phyloP scores from a whole-genome alignment of 257 asterid genomes.

The Solanum tacnaense region DNA sequence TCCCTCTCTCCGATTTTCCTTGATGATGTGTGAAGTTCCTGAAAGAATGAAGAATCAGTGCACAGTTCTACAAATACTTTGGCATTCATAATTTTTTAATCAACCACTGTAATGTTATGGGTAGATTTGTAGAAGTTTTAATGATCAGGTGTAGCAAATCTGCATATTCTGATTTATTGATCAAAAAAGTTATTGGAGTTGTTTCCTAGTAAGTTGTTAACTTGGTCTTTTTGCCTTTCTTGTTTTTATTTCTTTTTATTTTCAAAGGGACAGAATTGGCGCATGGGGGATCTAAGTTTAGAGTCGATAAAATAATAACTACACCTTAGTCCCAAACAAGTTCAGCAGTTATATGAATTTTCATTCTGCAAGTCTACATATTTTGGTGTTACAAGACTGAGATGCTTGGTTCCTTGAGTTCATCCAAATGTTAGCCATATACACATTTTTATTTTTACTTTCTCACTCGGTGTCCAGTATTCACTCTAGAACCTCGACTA shows the following conservation, averaged over 20 bases:
- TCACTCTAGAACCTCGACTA: not conserved
- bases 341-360: not conserved
- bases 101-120: not conserved
- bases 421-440: not conserved
- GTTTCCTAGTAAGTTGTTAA: not conserved
- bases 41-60: not conserved
- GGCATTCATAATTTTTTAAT: not conserved
- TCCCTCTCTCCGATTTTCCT: not conserved
- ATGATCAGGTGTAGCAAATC: not conserved
- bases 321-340: not conserved
- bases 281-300: not conserved
- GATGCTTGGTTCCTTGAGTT: not conserved
- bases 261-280: not conserved
- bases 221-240: not conserved
- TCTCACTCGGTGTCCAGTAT: not conserved
- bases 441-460: not conserved
- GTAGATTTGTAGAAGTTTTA: not conserved
- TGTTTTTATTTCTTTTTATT: not conserved
- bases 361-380: not conserved
- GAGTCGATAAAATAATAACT: not conserved
- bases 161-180: not conserved
- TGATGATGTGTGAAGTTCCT: not conserved
- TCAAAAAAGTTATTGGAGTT: not conserved
- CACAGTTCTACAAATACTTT: not conserved
- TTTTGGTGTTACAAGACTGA: not conserved